Conservation (phyloP, 805 yeast genomes). For the Teunomyces tritomae region DNA sequence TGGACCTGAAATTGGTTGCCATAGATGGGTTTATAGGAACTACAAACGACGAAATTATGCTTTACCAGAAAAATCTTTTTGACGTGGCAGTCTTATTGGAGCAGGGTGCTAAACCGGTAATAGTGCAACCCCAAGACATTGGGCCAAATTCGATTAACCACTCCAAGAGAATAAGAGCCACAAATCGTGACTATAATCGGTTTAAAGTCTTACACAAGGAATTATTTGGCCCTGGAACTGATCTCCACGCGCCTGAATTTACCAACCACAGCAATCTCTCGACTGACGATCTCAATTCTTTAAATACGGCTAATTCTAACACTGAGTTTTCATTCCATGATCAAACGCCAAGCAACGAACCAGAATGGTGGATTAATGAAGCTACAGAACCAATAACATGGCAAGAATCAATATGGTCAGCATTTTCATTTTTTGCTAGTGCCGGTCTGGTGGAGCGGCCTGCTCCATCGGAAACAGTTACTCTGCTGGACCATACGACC, state of each 20-base stretch:
- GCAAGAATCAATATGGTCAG: constrained; percentile 62
- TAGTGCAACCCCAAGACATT: constrained; percentile 8
- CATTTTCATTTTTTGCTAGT: constrained; percentile 84
- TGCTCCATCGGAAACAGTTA: neutral
- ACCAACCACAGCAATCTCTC: constrained; percentile 14
- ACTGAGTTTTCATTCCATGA: constrained; percentile 4
- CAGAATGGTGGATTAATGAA: constrained; percentile 42
- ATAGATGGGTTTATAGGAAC: constrained; percentile 52
- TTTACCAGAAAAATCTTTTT: constrained; percentile 50
- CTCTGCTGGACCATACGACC: neutral
- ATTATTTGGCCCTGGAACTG: constrained; percentile 1
- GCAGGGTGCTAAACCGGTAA: constrained; percentile 10
- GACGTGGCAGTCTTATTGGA: constrained; percentile 41
- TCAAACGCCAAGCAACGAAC: constrained; percentile 18
- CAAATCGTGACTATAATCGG: constrained; percentile 36
- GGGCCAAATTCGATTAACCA: constrained; percentile 9
- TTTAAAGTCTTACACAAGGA: constrained; percentile 32
- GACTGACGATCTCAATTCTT: constrained; percentile 28
- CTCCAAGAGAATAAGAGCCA: constrained; percentile 21
- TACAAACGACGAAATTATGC: constrained; percentile 64
- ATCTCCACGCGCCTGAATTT: constrained; percentile 1
- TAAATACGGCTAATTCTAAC: constrained; percentile 27
- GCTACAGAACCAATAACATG: constrained; percentile 52
- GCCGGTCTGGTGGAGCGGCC: constrained; percentile 55
- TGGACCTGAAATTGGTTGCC: constrained; percentile 20